Evolutionary conservation across 768 basidiomycete genomes (phyloP), one percentile per base, ranked within the genome.

Genomic region (Saitozyma sp.): DNA sequence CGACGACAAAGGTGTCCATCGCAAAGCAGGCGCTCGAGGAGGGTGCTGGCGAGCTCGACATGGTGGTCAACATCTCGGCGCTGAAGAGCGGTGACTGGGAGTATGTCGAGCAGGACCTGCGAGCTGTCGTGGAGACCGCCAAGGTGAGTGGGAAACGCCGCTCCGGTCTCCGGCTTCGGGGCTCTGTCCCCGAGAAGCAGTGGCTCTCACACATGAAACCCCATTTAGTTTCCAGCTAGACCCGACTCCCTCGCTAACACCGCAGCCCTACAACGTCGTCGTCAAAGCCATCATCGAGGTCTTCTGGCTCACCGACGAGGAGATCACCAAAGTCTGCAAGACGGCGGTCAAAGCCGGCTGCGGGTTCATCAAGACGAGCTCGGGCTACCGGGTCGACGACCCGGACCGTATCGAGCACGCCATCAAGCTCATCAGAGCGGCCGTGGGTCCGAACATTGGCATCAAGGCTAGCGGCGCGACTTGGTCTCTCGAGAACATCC

Each of bases 271-370:
- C n/a, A 29, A 29, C 50, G 50, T 50, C 9, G 37, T 29, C 17
- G 50, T 50, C 50, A 50, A 50, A n/a, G 50, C 50, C 50, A 50
- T 50, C 50, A 50, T 50, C 16, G 50, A 50, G 9, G 50, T 50
- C 50, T 50, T 50, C 50, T 50, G 37, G 9, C 50, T 50, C 50
- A 50, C 17, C 50, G 50, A 50, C 50, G 50, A 50, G 50, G 17
- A 50, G 50, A 17, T 50, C 10, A 29, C 37, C 17, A 17, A 50
- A n/a, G 50, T 29, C 16, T 19, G 17, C 11, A 17, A 50, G 2
- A 9, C 11, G 2, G 50, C 50, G 17, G 50, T 19, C 17, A 17
- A 29, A 50, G 50, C 50, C 11, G 50, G 50, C 9, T 17, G 17
- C 9, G 50, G 17, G 50, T 50, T 50, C 50, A 50, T 50, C 50